Conservation (phyloP, 257 asterid genomes). For the Orobanche coerulescens region DNA sequence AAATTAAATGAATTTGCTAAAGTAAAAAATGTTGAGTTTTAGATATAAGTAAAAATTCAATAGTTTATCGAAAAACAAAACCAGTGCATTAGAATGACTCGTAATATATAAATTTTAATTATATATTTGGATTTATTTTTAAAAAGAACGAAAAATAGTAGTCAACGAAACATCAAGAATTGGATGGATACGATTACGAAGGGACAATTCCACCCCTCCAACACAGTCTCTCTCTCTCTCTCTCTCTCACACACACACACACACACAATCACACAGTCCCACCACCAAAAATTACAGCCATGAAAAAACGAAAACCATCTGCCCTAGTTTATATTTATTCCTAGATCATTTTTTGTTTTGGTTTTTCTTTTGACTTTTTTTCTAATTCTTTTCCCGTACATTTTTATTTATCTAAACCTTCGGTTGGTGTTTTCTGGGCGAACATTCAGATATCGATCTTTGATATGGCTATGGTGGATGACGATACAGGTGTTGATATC, state of each 20-base stretch:
- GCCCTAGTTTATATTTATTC: background rate
- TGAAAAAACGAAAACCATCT: constrained; percentile 1
- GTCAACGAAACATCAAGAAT: no score
- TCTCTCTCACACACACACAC: background rate
- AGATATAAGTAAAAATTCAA: no score
- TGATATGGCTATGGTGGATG: constrained; percentile 28
- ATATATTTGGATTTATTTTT: no score
- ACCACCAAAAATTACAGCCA: background rate
- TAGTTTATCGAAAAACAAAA: no score
- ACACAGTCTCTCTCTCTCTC: background rate
- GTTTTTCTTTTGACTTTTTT: background rate
- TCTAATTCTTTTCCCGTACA: background rate
- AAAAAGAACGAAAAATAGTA: no score
- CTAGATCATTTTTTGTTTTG: background rate
- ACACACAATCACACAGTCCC: background rate
- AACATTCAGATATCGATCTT: background rate
- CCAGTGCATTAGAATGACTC: no score
- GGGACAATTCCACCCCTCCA: background rate
- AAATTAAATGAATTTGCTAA: no score
- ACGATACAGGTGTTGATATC: constrained; percentile 35
- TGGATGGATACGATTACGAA: constrained; percentile 13
- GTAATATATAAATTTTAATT: no score
- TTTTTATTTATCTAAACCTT: constrained; percentile 9
- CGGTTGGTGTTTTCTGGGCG: constrained; percentile 16
- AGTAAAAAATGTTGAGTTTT: no score